Evolutionary conservation across 2,329 filamentous ascomycete species (phyloP).

Genomic region (Neonectria sp.): DNA sequence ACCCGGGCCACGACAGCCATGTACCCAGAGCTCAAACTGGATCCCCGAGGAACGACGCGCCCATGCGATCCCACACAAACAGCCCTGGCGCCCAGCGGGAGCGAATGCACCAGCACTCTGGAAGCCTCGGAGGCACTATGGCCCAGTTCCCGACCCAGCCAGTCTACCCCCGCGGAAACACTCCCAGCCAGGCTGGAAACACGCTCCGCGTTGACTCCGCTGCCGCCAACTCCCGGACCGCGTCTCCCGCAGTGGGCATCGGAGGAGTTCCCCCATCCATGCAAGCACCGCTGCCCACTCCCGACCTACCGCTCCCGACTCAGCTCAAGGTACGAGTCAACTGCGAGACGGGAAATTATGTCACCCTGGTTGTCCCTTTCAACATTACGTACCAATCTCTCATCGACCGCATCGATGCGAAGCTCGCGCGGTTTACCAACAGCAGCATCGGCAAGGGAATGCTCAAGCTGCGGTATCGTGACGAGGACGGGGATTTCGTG

Average conservation of each 20-base stretch:
- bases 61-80: constrained; percentile 78
- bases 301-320: constrained; percentile 71
- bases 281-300: constrained; percentile 54
- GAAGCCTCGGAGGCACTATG: constrained; percentile 67
- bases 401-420: constrained; percentile 95
- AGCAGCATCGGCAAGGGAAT: constrained; percentile 87
- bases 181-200: constrained; percentile 55
- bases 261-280: constrained; percentile 46
- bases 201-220: constrained; percentile 58
- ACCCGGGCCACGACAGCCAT: constrained; percentile 71
- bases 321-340: constrained; percentile 98
- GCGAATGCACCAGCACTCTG: constrained; percentile 65
- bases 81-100: constrained; percentile 79
- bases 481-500: constrained; percentile 93
- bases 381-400: constrained; percentile 96
- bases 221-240: constrained; percentile 58
- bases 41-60: constrained; percentile 80
- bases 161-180: constrained; percentile 64
- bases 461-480: constrained; percentile 89
- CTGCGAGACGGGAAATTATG: constrained; percentile 86
- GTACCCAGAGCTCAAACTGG: constrained; percentile 86
- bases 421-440: constrained; percentile 88
- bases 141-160: constrained; percentile 71
- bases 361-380: constrained; percentile 95
- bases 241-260: constrained; percentile 63